phyloP scores from a whole-genome alignment of 2,329 filamentous ascomycete species.

The Calonectria hawksworthii region DNA sequence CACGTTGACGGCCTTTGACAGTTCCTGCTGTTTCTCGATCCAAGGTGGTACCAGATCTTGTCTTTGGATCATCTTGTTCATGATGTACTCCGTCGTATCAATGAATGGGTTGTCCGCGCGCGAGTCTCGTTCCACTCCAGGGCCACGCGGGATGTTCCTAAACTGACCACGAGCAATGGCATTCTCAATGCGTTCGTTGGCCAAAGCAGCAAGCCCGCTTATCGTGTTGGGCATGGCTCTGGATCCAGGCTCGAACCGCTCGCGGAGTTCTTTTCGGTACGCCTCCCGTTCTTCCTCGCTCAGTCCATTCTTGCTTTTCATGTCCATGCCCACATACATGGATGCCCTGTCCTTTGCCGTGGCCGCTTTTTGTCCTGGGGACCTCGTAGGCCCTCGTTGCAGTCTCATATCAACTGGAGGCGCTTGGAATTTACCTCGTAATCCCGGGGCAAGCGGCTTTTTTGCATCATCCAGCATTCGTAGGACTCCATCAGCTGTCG shows the following conservation, averaged over 20 bases:
- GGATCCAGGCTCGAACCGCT: slow-evolving; percentile 82
- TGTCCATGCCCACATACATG: slow-evolving; percentile 64
- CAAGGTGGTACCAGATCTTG: slow-evolving; percentile 97
- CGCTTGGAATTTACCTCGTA: slow-evolving; percentile 62
- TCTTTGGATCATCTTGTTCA: slow-evolving; percentile 98
- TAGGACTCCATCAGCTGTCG: slow-evolving; percentile 79
- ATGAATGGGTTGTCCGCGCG: slow-evolving; percentile 90
- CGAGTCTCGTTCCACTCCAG: slow-evolving; percentile 83
- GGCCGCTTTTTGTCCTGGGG: slow-evolving; percentile 63
- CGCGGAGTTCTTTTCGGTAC: slow-evolving; percentile 80
- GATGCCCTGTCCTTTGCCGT: slow-evolving; percentile 70
- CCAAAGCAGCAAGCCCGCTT: slow-evolving; percentile 83
- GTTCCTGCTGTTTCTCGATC: slow-evolving; percentile 98
- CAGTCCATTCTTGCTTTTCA: slow-evolving; percentile 65
- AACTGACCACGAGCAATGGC: slow-evolving; percentile 95
- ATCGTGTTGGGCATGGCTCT: slow-evolving; percentile 82
- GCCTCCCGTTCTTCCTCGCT: slow-evolving; percentile 81
- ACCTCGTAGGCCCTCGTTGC: slow-evolving; percentile 54
- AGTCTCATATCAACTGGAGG: slow-evolving; percentile 68
- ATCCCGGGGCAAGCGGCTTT: slow-evolving; percentile 72
- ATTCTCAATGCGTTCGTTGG: slow-evolving; percentile 93
- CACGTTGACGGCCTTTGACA: slow-evolving; percentile 75
- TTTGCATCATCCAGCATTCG: slow-evolving; percentile 88
- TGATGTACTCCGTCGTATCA: slow-evolving; percentile 96
- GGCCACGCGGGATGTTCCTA: slow-evolving; percentile 83